These are phyloP conservation scores for Musa balbisiana DNA, from an alignment of 202 grass and related monocot species.

Conservation along the genomic window DNA sequence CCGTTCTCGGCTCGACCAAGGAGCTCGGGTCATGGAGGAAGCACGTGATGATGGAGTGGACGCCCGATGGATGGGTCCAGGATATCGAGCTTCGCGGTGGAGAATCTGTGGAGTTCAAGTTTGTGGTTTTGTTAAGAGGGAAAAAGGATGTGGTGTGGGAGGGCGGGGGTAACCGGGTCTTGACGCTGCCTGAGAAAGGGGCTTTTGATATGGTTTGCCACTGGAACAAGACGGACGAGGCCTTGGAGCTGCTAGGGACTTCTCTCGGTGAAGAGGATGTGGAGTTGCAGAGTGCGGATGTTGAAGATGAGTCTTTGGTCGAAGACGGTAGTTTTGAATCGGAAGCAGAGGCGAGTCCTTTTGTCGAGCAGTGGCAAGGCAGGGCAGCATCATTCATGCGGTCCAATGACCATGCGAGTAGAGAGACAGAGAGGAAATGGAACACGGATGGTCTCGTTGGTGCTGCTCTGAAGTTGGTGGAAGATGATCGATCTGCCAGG, in stretches of 20 bases:
- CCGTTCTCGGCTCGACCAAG: slow-evolving; percentile 54
- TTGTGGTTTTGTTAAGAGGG: slow-evolving; percentile 50
- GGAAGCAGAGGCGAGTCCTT: slow-evolving; percentile 33
- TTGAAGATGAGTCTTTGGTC: not conserved
- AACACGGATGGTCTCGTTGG: slow-evolving; percentile 55
- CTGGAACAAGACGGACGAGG: slow-evolving; percentile 73
- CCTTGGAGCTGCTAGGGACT: slow-evolving; percentile 36
- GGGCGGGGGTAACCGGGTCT: slow-evolving; percentile 47
- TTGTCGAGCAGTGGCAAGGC: slow-evolving; percentile 76
- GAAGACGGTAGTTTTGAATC: slow-evolving; percentile 2
- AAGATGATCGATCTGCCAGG: slow-evolving; percentile 60
- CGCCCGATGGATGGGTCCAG: slow-evolving; percentile 59
- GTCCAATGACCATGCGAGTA: slow-evolving; percentile 66
- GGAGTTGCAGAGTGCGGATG: slow-evolving; percentile 2
- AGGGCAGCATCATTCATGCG: slow-evolving; percentile 55
- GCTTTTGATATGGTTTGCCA: slow-evolving; percentile 51
- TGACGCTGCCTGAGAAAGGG: slow-evolving; percentile 55
- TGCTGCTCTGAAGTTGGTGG: slow-evolving; percentile 56
- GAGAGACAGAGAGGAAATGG: slow-evolving; percentile 49
- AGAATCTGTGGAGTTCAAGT: slow-evolving; percentile 59
- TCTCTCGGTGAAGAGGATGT: slow-evolving; percentile 17
- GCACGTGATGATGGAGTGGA: slow-evolving; percentile 60
- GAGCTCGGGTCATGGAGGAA: slow-evolving; percentile 74
- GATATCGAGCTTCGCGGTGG: slow-evolving; percentile 48
- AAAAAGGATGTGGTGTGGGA: slow-evolving; percentile 62